These are phyloP conservation scores for Penicillium paradoxum DNA, from an alignment of 495 filamentous ascomycete genomes.

Conservation along the genomic window DNA sequence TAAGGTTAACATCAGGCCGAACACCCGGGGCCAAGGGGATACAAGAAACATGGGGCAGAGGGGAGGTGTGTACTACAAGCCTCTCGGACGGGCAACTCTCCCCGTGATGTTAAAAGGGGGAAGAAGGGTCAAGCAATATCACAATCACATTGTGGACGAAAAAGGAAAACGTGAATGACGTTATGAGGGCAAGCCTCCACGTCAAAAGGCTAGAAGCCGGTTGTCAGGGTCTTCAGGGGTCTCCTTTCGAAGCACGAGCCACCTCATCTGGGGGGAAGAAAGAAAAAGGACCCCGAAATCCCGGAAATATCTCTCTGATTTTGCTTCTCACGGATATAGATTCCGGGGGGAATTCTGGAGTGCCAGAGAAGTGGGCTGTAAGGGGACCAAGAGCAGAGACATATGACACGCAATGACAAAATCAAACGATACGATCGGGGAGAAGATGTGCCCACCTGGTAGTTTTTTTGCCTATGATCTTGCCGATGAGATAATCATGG, in stretches of 20 bases:
- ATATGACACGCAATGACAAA: neutral
- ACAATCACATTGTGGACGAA: conserved; percentile 1
- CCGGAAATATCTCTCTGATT: neutral
- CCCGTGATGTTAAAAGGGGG: neutral
- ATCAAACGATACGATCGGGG: neutral
- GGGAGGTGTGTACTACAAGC: neutral
- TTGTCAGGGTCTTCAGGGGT: neutral
- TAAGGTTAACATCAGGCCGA: neutral
- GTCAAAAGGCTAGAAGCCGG: neutral
- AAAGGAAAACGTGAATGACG: conserved; percentile 6
- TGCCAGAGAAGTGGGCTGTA: neutral
- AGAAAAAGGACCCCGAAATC: no score
- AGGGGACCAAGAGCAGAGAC: conserved; percentile 1
- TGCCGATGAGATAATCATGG: conserved; percentile 19
- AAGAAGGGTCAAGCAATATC: neutral
- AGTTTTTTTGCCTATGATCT: neutral
- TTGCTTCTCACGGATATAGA: neutral
- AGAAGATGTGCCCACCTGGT: neutral
- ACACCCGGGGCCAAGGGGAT: neutral
- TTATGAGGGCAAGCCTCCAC: conserved; percentile 2
- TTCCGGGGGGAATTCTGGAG: neutral
- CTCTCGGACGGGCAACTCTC: neutral
- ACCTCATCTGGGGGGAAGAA: neutral
- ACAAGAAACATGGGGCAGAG: neutral
- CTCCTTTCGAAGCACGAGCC: conserved; percentile 14